A percentile compares a stretch with the other conserved stretches of the same genome.
phyloP scores from a whole-genome alignment of 2,329 filamentous ascomycete species.

The Aspergillus sp. region DNA sequence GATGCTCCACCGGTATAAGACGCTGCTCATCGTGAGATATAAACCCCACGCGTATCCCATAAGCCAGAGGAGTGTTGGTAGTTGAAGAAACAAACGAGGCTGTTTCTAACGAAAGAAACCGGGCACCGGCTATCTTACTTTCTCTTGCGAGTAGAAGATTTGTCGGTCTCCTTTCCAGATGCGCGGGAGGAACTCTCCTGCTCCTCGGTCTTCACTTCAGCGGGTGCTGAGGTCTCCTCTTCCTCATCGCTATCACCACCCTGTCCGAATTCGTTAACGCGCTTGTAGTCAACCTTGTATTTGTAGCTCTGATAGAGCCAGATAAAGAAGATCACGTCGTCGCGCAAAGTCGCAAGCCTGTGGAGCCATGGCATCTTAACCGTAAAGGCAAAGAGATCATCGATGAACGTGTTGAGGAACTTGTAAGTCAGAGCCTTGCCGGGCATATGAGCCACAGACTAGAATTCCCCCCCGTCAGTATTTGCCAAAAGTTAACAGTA shows the following conservation, averaged over 20 bases:
- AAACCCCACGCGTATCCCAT: too few species aligned
- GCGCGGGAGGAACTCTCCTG: slow-evolving; percentile 22
- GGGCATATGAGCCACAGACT: slow-evolving; percentile 90
- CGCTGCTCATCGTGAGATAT: too few species aligned
- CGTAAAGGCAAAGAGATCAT: slow-evolving; percentile 96
- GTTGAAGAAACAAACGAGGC: too few species aligned
- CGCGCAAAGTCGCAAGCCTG: slow-evolving; percentile 83
- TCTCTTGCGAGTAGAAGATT: slow-evolving; percentile 32
- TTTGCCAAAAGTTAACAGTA: neutral
- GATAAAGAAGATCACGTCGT: slow-evolving; percentile 97
- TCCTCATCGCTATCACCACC: slow-evolving; percentile 85
- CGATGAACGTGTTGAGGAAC: slow-evolving; percentile 97
- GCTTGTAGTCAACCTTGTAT: slow-evolving; percentile 86
- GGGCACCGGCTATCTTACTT: slow-evolving; percentile 22
- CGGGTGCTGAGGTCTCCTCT: slow-evolving; percentile 38
- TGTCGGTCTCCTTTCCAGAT: slow-evolving; percentile 27
- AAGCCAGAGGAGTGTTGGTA: too few species aligned
- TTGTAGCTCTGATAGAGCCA: slow-evolving; percentile 93
- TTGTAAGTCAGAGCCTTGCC: slow-evolving; percentile 97
- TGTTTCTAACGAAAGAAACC: too few species aligned
- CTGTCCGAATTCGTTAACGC: slow-evolving; percentile 97
- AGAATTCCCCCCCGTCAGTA: slow-evolving; percentile 16
- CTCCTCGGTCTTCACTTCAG: slow-evolving; percentile 6
- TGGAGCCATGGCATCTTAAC: slow-evolving; percentile 99
- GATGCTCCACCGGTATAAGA: too few species aligned